Evolutionary conservation across 805 yeast species (phyloP).

Genomic region (Groenewaldozyma tartarivorans): DNA sequence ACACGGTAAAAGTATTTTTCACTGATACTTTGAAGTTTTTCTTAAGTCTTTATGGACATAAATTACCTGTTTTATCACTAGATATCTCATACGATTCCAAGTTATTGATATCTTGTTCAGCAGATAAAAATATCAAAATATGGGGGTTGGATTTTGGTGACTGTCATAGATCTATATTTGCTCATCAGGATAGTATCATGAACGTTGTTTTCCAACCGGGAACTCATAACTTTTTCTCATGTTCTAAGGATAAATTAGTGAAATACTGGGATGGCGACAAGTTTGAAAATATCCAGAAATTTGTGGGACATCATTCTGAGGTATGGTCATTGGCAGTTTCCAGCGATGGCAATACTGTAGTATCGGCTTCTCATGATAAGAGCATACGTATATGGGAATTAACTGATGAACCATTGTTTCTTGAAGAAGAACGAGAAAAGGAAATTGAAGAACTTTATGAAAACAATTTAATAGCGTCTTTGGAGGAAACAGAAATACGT

Average conservation of each 20-base stretch:
- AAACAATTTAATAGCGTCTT: slow-evolving; percentile 58
- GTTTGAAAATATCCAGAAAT: slow-evolving; percentile 84
- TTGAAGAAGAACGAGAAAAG: slow-evolving; percentile 93
- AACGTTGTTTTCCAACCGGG: slow-evolving; percentile 72
- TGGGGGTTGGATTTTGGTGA: slow-evolving; percentile 99
- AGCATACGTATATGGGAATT: slow-evolving; percentile 89
- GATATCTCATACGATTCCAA: slow-evolving; percentile 88
- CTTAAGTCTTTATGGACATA: slow-evolving; percentile 89
- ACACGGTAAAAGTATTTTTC: slow-evolving; percentile 91
- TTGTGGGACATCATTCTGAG: slow-evolving; percentile 82
- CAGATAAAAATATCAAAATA: slow-evolving; percentile 92
- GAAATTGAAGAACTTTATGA: slow-evolving; percentile 92
- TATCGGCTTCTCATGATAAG: slow-evolving; percentile 87
- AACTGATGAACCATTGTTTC: slow-evolving; percentile 89
- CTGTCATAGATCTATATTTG: slow-evolving; percentile 93
- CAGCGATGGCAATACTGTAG: slow-evolving; percentile 53
- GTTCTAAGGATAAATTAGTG: slow-evolving; percentile 78
- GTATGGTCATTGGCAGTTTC: slow-evolving; percentile 89
- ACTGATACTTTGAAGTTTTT: slow-evolving; percentile 79
- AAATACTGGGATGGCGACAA: slow-evolving; percentile 99
- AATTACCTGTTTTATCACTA: slow-evolving; percentile 84
- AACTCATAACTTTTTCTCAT: slow-evolving; percentile 82
- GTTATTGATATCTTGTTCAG: slow-evolving; percentile 83
- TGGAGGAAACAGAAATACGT: slow-evolving; percentile 42
- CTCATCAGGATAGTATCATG: slow-evolving; percentile 95